phyloP scores from a whole-genome alignment of 495 filamentous ascomycete species.

The Recurvomyces mirabilis region DNA sequence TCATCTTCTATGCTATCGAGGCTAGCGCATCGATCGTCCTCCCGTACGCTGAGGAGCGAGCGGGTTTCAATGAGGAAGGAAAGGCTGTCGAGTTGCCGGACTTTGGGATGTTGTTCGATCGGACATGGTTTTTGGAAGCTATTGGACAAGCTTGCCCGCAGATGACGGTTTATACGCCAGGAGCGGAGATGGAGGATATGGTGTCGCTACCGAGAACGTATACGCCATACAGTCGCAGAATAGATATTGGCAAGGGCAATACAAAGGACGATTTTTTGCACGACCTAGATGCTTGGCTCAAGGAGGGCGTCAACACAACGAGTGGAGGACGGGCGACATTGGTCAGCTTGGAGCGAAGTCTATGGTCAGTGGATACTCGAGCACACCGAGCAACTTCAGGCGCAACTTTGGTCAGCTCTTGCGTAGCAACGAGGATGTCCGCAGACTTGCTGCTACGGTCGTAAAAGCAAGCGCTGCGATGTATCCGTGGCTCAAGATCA shows the following conservation, averaged over 20 bases:
- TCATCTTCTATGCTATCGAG: constrained; percentile 16
- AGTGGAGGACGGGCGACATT: constrained; percentile 4
- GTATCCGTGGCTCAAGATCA: constrained; percentile 10
- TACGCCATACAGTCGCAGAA: constrained; percentile 7
- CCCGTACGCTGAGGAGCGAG: constrained; percentile 3
- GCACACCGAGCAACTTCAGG: no score
- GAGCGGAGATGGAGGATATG: constrained; percentile 22
- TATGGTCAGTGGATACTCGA: constrained; percentile 6
- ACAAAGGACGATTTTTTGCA: constrained; percentile 5
- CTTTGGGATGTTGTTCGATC: constrained; percentile 30
- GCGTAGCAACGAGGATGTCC: background rate
- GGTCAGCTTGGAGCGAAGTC: constrained; percentile 5
- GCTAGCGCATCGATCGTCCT: constrained; percentile 13
- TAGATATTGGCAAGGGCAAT: constrained; percentile 1
- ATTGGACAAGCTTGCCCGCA: constrained; percentile 32
- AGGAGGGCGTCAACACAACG: background rate
- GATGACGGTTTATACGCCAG: constrained; percentile 27
- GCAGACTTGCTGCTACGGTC: constrained; percentile 16
- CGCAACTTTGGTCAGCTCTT: constrained; percentile 13
- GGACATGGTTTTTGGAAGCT: constrained; percentile 30
- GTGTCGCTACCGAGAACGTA: constrained; percentile 13
- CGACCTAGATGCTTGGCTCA: constrained; percentile 10
- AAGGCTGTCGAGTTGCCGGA: background rate
- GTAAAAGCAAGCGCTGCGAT: constrained; percentile 23
- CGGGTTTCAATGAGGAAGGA: background rate